Conservation (phyloP, 1,284 basidiomycete genomes). For the Trichosporon sp. region DNA sequence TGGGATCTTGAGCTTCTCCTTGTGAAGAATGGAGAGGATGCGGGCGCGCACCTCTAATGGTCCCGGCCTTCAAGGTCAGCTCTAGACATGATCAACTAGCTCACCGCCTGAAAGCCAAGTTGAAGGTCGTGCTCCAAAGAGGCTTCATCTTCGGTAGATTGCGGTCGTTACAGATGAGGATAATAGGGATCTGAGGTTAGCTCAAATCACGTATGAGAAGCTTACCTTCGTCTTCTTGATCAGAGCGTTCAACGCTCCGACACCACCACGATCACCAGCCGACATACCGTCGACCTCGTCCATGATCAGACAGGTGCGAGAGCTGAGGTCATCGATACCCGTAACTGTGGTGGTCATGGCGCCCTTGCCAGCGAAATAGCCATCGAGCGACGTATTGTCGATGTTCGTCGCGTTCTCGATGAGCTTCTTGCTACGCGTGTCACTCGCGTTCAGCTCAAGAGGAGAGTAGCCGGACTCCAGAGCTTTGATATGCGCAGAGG, state of each 20-base stretch:
- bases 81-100: slow-evolving; percentile 20
- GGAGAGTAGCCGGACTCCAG: slow-evolving; percentile 82
- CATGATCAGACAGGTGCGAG: slow-evolving; percentile 88
- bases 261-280: slow-evolving; percentile 90
- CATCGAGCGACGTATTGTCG: slow-evolving; percentile 80
- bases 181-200: slow-evolving; percentile 73
- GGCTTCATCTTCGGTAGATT: slow-evolving; percentile 86
- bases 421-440: slow-evolving; percentile 91
- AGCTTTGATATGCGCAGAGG: slow-evolving; percentile 87
- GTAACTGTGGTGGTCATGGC: slow-evolving; percentile 60
- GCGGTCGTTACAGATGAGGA: slow-evolving; percentile 94
- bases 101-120: slow-evolving; percentile 70
- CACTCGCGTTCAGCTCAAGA: slow-evolving; percentile 94
- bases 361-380: slow-evolving; percentile 66
- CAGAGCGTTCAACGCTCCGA: slow-evolving; percentile 83
- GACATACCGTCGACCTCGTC: slow-evolving; percentile 99
- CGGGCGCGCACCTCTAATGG: slow-evolving; percentile 70
- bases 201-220: background rate
- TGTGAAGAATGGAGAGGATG: slow-evolving; percentile 80
- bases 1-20: slow-evolving; percentile 90
- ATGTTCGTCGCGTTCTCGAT: slow-evolving; percentile 88
- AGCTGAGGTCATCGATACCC: slow-evolving; percentile 62
- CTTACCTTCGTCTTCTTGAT: slow-evolving; percentile 87
- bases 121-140: slow-evolving; percentile 66
- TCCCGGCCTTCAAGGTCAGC: slow-evolving; percentile 57